Evolutionary conservation across 1,284 basidiomycete species (phyloP).

Genomic region (Sanghuangporus weigelae): DNA sequence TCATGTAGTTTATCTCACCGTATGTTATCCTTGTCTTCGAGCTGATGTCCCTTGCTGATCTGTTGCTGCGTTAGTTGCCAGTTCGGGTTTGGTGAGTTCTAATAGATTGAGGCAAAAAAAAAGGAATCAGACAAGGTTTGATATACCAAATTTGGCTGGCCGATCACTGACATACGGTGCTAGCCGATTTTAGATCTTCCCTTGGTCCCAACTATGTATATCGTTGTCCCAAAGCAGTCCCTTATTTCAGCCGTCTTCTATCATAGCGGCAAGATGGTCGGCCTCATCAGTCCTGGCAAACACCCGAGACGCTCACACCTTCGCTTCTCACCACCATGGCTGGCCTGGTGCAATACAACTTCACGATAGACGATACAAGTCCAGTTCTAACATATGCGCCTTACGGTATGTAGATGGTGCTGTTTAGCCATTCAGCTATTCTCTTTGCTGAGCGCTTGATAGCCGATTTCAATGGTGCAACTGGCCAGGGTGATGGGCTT

Average conservation of each 20-base stretch:
- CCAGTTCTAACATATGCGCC: slow-evolving; percentile 9
- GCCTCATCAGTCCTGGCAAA: background rate
- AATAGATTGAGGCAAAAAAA: background rate
- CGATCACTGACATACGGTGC: background rate
- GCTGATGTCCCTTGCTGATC: too few relatives aligned
- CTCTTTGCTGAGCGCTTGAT: background rate
- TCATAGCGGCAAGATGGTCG: background rate
- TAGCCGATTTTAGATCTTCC: background rate
- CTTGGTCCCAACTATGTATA: background rate
- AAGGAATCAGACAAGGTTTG: background rate
- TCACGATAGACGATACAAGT: slow-evolving; percentile 14
- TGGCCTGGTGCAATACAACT: slow-evolving; percentile 13
- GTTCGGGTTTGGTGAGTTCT: background rate
- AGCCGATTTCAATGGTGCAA: slow-evolving; percentile 17
- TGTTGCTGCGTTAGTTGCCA: too few relatives aligned
- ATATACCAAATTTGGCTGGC: background rate
- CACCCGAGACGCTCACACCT: background rate
- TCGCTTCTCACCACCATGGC: slow-evolving; percentile 5
- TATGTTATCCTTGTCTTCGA: too few relatives aligned
- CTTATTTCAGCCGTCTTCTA: background rate
- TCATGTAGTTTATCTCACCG: too few relatives aligned
- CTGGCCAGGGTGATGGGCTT: slow-evolving; percentile 11
- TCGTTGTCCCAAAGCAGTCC: background rate
- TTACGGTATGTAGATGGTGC: slow-evolving; percentile 3
- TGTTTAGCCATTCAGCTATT: background rate